Evolutionary conservation across 768 basidiomycete species (phyloP).

Genomic region (Suillus americanus): DNA sequence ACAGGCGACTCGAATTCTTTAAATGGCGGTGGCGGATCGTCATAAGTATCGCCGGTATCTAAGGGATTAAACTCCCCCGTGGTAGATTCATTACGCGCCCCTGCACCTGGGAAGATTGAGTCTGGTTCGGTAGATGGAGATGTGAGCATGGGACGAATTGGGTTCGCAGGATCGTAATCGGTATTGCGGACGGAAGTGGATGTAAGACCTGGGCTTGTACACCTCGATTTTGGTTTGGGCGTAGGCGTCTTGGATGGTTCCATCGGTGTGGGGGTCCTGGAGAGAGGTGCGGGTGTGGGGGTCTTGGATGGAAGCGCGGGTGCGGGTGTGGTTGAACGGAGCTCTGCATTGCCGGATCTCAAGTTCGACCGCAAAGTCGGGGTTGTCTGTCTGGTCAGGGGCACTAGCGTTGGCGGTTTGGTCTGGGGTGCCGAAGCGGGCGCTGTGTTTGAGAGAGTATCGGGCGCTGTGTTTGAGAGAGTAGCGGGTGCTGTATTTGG

Average conservation of each 20-base stretch:
- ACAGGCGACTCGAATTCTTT: conserved; percentile 4
- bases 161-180: background rate
- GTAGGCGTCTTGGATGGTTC: background rate
- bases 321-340: background rate
- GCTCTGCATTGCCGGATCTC: background rate
- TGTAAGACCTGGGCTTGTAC: background rate
- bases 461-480: background rate
- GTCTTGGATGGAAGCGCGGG: background rate
- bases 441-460: too few species aligned
- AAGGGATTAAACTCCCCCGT: conserved; percentile 11
- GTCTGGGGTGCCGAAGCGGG: background rate
- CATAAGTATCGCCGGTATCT: conserved; percentile 7
- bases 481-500: too few species aligned
- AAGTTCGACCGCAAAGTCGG: background rate
- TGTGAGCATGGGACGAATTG: conserved; percentile 3
- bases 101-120: background rate
- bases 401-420: background rate
- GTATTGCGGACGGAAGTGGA: conserved; percentile 7
- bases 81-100: background rate
- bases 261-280: background rate
- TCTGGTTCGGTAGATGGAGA: background rate
- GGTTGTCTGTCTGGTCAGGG: background rate
- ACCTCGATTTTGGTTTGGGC: background rate
- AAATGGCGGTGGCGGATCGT: conserved; percentile 9
- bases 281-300: background rate